Base-by-base conservation (phyloP, 768 basidiomycete genomes). In the Leccinum truebloodii region DNA sequence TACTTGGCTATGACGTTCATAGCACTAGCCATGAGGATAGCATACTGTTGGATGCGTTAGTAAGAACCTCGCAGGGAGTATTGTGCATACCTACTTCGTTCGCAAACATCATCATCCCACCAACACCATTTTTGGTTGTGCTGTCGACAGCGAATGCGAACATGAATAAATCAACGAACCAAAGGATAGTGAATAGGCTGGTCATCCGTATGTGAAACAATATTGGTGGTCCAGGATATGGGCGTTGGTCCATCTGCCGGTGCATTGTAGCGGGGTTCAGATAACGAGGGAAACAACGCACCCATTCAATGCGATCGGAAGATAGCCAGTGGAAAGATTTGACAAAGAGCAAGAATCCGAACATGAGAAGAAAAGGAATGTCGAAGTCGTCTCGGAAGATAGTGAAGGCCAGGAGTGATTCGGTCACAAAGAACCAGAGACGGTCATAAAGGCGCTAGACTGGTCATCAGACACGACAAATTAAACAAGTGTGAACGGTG, bases 241-340 rank as follows among this genome's bases (percentile, higher is more conserved):
- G 89, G 56, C 89, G 80, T 77, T 99, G 97, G 69, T 99, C 97
- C 95, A 99, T 98, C 96, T 99, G 54, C 6, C n/a, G 62, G 3
- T 35, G 2, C 4, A 51, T 8, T 57, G 62, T 63, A 61, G 14
- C 48, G 54, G 10, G 10, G 41, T 24, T 48, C 20, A 12, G 24
- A 32, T 58, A 18, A 22, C 20, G 22, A 53, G 20, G 18, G 24
- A 57, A 34, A n/a, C 58, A 71, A 71, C 84, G 67, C 62, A 96
- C 96, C 85, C 93, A 95, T 84, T 99, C 97, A 55, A 99, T 91
- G 53, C 97, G 86, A 74, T 98, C 97, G 6, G 87, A 85, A 59
- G 95, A 86, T 34, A 99, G 83, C 97, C 97, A 99, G 72, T 99
- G 97, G 76, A 98, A 98, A 51, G 94, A 95, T 72, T 98, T 98